Base-by-base conservation (phyloP, 1,284 basidiomycete species). In the Ganoderma sinense region DNA sequence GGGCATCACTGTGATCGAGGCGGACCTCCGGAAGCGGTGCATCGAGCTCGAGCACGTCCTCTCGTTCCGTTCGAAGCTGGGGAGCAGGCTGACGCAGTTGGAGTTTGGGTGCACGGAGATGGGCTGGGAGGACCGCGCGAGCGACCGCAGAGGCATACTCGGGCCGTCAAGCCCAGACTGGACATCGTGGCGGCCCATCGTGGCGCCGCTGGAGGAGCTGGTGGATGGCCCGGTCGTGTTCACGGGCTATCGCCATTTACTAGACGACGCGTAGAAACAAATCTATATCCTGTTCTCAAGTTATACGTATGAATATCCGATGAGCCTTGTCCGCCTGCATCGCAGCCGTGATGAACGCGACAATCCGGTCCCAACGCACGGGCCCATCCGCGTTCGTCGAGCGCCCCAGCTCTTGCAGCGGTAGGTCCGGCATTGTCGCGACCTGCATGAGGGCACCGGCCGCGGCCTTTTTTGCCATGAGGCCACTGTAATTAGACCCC, bases 401-500 rank as follows among this genome's bases (percentile, higher is more conserved):
- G 58, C 69, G 69, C n/a, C 67, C 67, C 13, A 74, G 20, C 33
- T 67, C 67, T 45, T 62, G 71, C 45, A 82, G 66, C 48, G 82
- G 82, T 33, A 80, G 77, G 13, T 80, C 76, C 4, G 62, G 31
- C 66, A 72, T 51, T 40, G 64, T 23, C 20, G 79, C 75, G 45
- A 79, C 62, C 29, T 69, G n/a, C n/a, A n/a, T n/a, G n/a, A n/a
- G n/a, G n/a, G n/a, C n/a, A n/a, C n/a, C n/a, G n/a, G n/a, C n/a
- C n/a, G n/a, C n/a, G n/a, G n/a, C n/a, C n/a, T n/a, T n/a, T n/a
- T n/a, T n/a, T n/a, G n/a, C n/a, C n/a, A n/a, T n/a, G n/a, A n/a
- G n/a, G n/a, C n/a, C n/a, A n/a, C n/a, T n/a, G n/a, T n/a, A n/a
- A n/a, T n/a, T n/a, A n/a, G n/a, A n/a, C n/a, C n/a, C n/a, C n/a